Base-by-base conservation (phyloP, 371 early-diverging fungal genomes). In the Amoeboradix gromovi region DNA sequence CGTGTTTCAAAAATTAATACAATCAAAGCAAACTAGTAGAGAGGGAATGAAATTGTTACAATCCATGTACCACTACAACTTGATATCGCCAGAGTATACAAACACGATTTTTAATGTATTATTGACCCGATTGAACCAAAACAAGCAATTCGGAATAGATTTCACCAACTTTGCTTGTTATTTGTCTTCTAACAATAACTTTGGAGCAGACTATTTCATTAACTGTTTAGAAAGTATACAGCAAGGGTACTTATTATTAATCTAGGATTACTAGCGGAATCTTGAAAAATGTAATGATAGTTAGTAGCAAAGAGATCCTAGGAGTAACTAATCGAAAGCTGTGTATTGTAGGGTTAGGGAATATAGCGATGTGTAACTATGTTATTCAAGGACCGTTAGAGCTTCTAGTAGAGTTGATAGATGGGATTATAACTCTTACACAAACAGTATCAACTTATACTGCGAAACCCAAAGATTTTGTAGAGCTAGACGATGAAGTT, bases 1-100 rank as follows among this genome's bases (percentile, higher is more conserved):
- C 71, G 85, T 95, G 17, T 92, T 87, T 78, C 92, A 92, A 73
- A 91, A 89, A 70, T 80, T 97, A 28, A 77, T 93, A n/a, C 78
- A 85, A 22, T 89, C 90, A 28, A 84, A 86, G 48, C 72, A 84
- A 29, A 87, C 87, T 72, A 94, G 92, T 75, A 83, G 85, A 67
- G 83, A 87, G 74, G 94, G 86, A 0, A 86, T 95, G 69, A 83
- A 85, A 30, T 78, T 97, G 66, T 74, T 97, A 69, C 74, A 75
- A 31, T 75, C 86, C 12, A 78, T 94, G 29, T 82, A 29, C 29
- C 28, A 68, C 2, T 29, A 68, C 12, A n/a, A n/a, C n/a, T n/a
- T n/a, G n/a, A n/a, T n/a, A n/a, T 16, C 29, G 1, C 16, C 17
- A 16, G 28, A 68, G 28, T 30, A 68, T 30, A 12, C 17, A 17